phyloP scores from a whole-genome alignment of 352 stramenopile species.

The Phytophthora nicotianae region DNA sequence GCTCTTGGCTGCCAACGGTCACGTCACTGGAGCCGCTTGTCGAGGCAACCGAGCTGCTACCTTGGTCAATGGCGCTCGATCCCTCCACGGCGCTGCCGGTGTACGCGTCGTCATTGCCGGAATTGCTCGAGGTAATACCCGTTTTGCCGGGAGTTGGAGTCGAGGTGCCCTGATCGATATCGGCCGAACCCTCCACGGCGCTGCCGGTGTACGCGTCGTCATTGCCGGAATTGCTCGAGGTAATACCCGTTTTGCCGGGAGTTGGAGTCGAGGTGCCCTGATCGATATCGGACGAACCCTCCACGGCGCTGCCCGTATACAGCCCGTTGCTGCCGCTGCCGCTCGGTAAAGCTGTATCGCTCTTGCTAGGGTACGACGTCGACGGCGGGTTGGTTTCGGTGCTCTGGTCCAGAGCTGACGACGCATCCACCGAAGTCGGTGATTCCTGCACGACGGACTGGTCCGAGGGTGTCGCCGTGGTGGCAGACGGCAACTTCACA shows the following conservation, averaged over 20 bases:
- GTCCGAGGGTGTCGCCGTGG: constrained; percentile 18
- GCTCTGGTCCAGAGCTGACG: constrained; percentile 11
- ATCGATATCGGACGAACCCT: constrained; percentile 18
- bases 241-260: constrained; percentile 14
- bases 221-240: not conserved
- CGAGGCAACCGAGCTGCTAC: constrained; percentile 13
- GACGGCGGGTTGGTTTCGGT: not conserved
- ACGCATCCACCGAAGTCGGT: constrained; percentile 15
- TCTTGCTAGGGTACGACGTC: constrained; percentile 21
- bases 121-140: constrained; percentile 8
- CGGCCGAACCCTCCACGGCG: constrained; percentile 17
- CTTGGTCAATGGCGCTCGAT: constrained; percentile 18
- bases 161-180: constrained; percentile 14
- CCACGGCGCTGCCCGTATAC: constrained; percentile 13
- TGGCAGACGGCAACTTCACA: constrained; percentile 16
- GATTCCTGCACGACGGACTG: constrained; percentile 23
- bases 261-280: constrained; percentile 9
- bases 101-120: not conserved
- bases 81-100: constrained; percentile 19
- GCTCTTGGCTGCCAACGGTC: constrained; percentile 15
- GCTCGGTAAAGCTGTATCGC: constrained; percentile 27
- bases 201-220: constrained; percentile 4
- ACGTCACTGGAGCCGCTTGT: constrained; percentile 8
- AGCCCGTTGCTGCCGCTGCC: constrained; percentile 11
- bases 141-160: constrained; percentile 9